A percentile compares a stretch with the other conserved stretches of the same genome.
phyloP scores from a whole-genome alignment of 805 yeast genomes.

The Candida yuanshanica region DNA sequence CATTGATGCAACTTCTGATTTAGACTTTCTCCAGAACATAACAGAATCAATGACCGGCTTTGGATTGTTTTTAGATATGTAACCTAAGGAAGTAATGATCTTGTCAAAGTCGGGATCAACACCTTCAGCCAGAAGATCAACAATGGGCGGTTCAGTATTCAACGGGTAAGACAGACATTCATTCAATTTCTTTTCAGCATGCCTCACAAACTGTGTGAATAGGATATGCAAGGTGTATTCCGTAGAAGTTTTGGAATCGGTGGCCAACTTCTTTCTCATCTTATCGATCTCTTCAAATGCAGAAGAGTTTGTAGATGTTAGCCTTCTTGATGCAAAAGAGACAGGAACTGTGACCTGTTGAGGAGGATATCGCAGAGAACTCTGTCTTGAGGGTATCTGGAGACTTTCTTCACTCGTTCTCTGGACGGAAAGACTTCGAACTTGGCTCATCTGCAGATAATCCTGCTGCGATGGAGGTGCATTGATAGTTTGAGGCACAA shows the following conservation, averaged over 20 bases:
- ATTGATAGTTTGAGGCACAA: neutral
- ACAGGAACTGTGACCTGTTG: neutral
- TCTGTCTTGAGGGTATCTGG: neutral
- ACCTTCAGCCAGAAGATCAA: slow-evolving; percentile 77
- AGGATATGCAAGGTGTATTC: slow-evolving; percentile 92
- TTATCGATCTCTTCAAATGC: slow-evolving; percentile 19
- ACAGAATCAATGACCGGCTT: slow-evolving; percentile 96
- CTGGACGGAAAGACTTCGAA: neutral
- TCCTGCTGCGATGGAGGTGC: no score
- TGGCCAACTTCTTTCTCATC: slow-evolving; percentile 34
- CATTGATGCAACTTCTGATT: slow-evolving; percentile 75
- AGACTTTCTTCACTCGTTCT: neutral
- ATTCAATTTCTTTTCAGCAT: slow-evolving; percentile 83
- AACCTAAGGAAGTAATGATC: slow-evolving; percentile 80
- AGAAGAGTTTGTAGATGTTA: slow-evolving; percentile 16
- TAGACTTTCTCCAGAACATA: slow-evolving; percentile 96
- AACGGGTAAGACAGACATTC: slow-evolving; percentile 61
- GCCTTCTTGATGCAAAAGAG: slow-evolving; percentile 3
- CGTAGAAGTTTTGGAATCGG: slow-evolving; percentile 66
- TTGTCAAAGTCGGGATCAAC: slow-evolving; percentile 82
- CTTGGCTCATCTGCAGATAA: neutral
- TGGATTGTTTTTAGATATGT: slow-evolving; percentile 83
- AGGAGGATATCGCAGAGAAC: neutral
- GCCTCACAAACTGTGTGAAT: slow-evolving; percentile 91
- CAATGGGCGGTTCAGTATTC: slow-evolving; percentile 71